A percentile compares a stretch with the other conserved stretches of the same genome.
Evolutionary conservation across 169 alveolate genomes (phyloP).

Genomic region (Plasmodium sp.): DNA sequence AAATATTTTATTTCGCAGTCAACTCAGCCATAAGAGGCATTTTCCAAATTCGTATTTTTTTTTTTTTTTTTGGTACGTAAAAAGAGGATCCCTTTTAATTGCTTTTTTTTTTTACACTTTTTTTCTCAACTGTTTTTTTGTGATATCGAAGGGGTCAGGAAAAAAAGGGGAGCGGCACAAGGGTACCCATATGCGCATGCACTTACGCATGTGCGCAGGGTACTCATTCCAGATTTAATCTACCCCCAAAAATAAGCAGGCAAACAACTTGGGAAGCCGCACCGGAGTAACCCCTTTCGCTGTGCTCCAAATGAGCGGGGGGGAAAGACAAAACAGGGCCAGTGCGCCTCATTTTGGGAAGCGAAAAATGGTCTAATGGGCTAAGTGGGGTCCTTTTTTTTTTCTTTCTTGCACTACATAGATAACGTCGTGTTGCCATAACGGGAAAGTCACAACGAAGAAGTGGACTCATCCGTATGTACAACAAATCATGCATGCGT

Average conservation of each 20-base stretch:
- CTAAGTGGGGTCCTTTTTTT: not conserved
- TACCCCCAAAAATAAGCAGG: not conserved
- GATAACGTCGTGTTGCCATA: not conserved
- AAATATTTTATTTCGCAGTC: not conserved
- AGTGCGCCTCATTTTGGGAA: not conserved
- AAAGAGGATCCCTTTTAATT: not conserved
- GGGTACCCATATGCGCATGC: not conserved
- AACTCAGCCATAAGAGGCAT: not conserved
- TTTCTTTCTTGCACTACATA: not conserved
- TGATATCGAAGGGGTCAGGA: not conserved
- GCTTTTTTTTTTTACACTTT: not conserved
- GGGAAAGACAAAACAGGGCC: not conserved
- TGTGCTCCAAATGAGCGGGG: not conserved
- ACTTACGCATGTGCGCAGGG: not conserved
- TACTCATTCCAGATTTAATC: constrained; percentile 1
- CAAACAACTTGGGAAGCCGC: not conserved
- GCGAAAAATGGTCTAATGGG: constrained; percentile 1
- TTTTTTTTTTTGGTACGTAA: not conserved
- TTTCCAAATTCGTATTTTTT: not conserved
- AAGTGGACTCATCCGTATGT: too few species aligned
- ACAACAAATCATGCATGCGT: too few species aligned
- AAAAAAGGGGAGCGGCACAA: not conserved
- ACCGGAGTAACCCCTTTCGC: not conserved
- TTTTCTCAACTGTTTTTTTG: not conserved
- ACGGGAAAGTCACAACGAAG: too few species aligned